Percentiles rank a stretch among this genome's conserved stretches.
Evolutionary conservation across 2,329 filamentous ascomycete species (phyloP).

Genomic region (Aphanoascus verrucosus): DNA sequence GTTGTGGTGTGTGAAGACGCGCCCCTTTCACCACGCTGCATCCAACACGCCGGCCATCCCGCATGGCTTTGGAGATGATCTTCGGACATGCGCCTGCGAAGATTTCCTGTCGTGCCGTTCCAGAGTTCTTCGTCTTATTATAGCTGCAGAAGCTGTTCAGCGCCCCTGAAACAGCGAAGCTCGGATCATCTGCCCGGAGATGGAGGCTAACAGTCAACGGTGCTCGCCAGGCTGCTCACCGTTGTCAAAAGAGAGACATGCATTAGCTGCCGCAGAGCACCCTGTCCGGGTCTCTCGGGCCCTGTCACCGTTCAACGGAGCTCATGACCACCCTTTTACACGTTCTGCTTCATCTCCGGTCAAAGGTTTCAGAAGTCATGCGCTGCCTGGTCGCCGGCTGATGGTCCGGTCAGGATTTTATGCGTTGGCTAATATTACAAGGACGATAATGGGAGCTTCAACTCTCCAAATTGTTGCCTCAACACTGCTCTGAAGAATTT

Average conservation of each 20-base stretch:
- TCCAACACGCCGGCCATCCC: too few relatives aligned
- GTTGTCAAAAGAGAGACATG: not conserved
- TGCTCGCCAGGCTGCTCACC: not conserved
- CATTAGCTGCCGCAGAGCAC: not conserved
- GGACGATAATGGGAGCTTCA: not conserved
- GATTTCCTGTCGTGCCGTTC: too few relatives aligned
- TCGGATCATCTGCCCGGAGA: not conserved
- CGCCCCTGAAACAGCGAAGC: not conserved
- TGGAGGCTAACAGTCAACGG: not conserved
- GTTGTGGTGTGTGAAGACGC: too few relatives aligned
- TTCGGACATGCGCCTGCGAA: too few relatives aligned
- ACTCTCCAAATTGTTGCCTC: not conserved
- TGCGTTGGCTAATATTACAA: not conserved
- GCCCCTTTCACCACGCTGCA: too few relatives aligned
- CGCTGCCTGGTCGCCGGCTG: not conserved
- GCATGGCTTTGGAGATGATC: too few relatives aligned
- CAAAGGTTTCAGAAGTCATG: not conserved
- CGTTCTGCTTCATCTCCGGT: not conserved
- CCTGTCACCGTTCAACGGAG: not conserved
- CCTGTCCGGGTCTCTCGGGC: not conserved
- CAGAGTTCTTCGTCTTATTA: not conserved
- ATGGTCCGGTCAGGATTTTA: not conserved
- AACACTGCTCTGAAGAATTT: not conserved
- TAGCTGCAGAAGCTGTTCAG: not conserved
- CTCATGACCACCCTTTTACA: not conserved